Conservation (phyloP, 139 green algal species). For the Ettlia oleoabundans region DNA sequence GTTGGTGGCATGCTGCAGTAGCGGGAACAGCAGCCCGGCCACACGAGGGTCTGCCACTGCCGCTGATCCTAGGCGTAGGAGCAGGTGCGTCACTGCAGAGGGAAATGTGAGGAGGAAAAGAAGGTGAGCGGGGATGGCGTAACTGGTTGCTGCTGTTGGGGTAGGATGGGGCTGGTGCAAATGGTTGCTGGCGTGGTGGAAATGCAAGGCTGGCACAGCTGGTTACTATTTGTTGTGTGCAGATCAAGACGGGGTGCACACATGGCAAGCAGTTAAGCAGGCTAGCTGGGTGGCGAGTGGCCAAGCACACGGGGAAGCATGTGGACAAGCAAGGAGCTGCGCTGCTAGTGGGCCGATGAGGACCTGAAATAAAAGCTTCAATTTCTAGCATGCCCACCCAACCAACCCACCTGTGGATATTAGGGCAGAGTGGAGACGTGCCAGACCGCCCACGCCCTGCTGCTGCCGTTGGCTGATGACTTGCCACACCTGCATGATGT, state of each 20-base stretch:
- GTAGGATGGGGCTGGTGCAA: background rate
- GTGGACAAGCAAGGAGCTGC: no score
- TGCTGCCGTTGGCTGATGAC: constrained; percentile 24
- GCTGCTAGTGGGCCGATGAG: background rate
- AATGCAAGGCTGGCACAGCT: background rate
- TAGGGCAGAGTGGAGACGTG: constrained; percentile 71
- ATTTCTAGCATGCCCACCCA: no score
- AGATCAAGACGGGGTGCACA: background rate
- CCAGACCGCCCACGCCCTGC: constrained; percentile 54
- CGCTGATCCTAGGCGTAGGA: constrained; percentile 60
- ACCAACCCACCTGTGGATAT: constrained; percentile 57
- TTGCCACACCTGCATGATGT: constrained; percentile 20
- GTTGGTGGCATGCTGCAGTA: constrained; percentile 67
- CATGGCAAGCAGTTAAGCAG: no score
- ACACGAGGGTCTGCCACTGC: constrained; percentile 55
- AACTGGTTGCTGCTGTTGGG: background rate
- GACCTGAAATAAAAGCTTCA: no score
- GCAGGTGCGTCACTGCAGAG: constrained; percentile 64
- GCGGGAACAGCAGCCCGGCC: constrained; percentile 66
- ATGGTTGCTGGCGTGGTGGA: no score
- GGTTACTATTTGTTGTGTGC: background rate
- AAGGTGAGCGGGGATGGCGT: background rate
- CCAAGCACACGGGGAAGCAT: no score
- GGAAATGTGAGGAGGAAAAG: background rate
- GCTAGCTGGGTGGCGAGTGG: no score